phyloP scores from a whole-genome alignment of 495 filamentous ascomycete species.

The Mytilinidion resinicola region DNA sequence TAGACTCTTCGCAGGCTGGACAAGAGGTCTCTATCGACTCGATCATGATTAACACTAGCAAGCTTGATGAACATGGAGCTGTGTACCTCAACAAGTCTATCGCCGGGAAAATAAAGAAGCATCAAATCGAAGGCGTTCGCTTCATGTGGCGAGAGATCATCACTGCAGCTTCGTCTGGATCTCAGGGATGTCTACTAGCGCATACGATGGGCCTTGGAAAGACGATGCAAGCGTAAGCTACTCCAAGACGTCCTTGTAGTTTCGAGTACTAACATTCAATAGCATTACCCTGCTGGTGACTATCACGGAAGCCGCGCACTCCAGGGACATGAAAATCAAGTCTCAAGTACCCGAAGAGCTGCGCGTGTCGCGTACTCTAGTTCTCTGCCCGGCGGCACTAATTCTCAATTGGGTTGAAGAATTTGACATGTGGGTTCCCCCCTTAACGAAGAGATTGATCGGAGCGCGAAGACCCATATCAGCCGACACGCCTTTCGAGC shows the following conservation, averaged over 20 bases:
- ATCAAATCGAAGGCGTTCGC: slow-evolving; percentile 65
- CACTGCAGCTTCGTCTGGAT: slow-evolving; percentile 40
- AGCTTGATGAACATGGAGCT: slow-evolving; percentile 49
- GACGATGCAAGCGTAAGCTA: slow-evolving; percentile 72
- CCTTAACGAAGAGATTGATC: slow-evolving; percentile 18
- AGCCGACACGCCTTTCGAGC: slow-evolving; percentile 10
- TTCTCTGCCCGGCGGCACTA: slow-evolving; percentile 70
- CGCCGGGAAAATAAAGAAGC: slow-evolving; percentile 46
- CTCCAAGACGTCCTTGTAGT: background rate
- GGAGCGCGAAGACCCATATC: slow-evolving; percentile 28
- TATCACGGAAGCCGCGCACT: slow-evolving; percentile 58
- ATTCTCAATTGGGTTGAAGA: slow-evolving; percentile 83
- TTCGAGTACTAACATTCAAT: background rate
- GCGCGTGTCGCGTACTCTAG: slow-evolving; percentile 55
- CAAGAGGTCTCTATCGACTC: slow-evolving; percentile 26
- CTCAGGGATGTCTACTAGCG: slow-evolving; percentile 75
- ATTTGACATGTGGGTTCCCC: slow-evolving; percentile 60
- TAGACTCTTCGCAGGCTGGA: slow-evolving; percentile 40
- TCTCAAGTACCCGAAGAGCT: slow-evolving; percentile 62
- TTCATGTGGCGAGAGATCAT: slow-evolving; percentile 89
- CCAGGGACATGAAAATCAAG: slow-evolving; percentile 47
- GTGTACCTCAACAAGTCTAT: slow-evolving; percentile 49
- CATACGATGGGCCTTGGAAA: slow-evolving; percentile 95
- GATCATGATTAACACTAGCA: slow-evolving; percentile 67
- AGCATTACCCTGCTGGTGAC: slow-evolving; percentile 71